A percentile compares a stretch with the other conserved stretches of the same genome.
Evolutionary conservation across 2,329 filamentous ascomycete species (phyloP).

Genomic region (Arthrobotrys sphaeroides): DNA sequence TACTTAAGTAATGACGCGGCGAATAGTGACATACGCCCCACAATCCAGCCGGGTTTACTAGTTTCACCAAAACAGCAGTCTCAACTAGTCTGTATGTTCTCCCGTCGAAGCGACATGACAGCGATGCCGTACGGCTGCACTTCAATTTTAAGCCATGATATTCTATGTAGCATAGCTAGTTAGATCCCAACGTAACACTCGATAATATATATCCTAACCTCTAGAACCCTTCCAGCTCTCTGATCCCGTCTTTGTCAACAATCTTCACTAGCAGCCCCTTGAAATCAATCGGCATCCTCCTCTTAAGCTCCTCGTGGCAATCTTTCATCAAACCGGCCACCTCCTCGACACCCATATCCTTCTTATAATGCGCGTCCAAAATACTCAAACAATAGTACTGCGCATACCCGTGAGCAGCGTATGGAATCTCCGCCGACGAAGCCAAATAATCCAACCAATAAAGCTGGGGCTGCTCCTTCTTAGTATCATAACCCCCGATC

Average conservation of each 20-base stretch:
- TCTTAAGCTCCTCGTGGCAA: constrained; percentile 97
- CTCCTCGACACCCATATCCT: constrained; percentile 86
- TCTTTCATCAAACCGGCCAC: constrained; percentile 91
- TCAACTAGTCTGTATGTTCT: not conserved
- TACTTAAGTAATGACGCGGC: constrained; percentile 1
- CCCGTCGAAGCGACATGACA: not conserved
- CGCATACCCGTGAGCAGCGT: constrained; percentile 96
- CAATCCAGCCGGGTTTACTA: too few species aligned
- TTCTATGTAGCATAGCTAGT: constrained; percentile 16
- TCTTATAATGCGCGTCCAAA: constrained; percentile 97
- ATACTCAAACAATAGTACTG: constrained; percentile 97
- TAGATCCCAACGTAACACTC: constrained; percentile 5
- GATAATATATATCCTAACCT: not conserved
- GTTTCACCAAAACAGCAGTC: too few species aligned
- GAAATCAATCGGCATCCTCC: constrained; percentile 96
- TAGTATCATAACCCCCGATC: constrained; percentile 90
- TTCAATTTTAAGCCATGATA: constrained; percentile 18
- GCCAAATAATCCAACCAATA: constrained; percentile 99
- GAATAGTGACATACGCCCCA: not conserved
- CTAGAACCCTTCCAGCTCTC: constrained; percentile 68
- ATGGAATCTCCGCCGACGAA: constrained; percentile 84
- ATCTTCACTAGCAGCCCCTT: constrained; percentile 96
- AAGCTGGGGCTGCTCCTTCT: constrained; percentile 86
- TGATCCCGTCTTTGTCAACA: constrained; percentile 91
- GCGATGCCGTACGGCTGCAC: constrained; percentile 6